Evolutionary conservation across 306 rosid genomes (phyloP), one percentile per base, ranked within the genome.

Genomic region (barrel medic (Medicago truncatula)): DNA sequence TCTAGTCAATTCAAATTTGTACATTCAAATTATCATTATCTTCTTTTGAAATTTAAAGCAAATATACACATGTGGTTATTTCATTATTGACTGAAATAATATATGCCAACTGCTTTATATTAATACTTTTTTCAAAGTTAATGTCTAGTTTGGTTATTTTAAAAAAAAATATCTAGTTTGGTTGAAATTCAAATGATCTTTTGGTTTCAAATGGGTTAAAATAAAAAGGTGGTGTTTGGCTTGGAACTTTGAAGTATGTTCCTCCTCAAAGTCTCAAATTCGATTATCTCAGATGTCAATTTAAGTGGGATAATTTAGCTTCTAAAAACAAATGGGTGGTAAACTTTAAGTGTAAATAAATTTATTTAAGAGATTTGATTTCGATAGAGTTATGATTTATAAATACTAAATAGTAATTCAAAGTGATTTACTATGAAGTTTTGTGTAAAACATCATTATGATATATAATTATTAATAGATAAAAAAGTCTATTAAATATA

Each of bases 11-110:
- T 71, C 63, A 67, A 34, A 61, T 39, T 44, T 10, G 25, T 7
- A 54, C 66, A 61, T 61, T 80, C 82, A 76, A 80, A 68, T 43
- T 39, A 49, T 68, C 41, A 16, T 62, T 66, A 17, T 46, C 73
- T 16, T 18, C 62, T 47, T 52, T 59, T 23, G 49, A 76, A 68
- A 62, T 54, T 39, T 9, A 59, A 58, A 73, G 70, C 73, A 39
- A 3, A 21, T 58, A 16, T 59, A 36, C 9, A 63, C 54, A 61
- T 60, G 53, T 71, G 20, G 13, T 54, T 31, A 15, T 31, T 3
- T 36, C 7, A 31, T 61, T 15, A 61, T 61, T 59, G 28, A 28
- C 38, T 31, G 23, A 8, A 59, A 7, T 53, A 20, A 56, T 23
- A 23, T 11, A 58, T 7, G 9, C 9, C 36, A 58, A 58, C 9